Evolutionary conservation across 805 yeast genomes (phyloP).

Genomic region (Blastobotrys americana): DNA sequence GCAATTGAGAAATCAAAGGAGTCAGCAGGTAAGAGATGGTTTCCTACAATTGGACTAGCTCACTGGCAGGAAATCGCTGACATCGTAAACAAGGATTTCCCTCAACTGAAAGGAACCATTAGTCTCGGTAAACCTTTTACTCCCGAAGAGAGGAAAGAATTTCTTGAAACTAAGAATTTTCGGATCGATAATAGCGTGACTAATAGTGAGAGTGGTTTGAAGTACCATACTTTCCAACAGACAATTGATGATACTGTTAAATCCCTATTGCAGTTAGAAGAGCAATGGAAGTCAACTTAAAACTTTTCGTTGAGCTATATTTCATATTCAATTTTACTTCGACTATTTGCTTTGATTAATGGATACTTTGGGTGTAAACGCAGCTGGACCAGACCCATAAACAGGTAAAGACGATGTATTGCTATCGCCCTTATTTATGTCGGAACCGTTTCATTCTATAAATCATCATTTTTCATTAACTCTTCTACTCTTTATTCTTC

Average conservation of each 20-base stretch:
- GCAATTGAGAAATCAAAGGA: constrained; percentile 37
- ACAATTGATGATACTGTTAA: constrained; percentile 10
- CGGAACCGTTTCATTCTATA: too few relatives aligned
- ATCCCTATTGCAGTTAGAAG: constrained; percentile 10
- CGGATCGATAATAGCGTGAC: constrained; percentile 8
- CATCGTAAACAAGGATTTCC: constrained; percentile 13
- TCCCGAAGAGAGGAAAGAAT: constrained; percentile 1
- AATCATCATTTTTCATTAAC: too few relatives aligned
- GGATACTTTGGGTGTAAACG: too few relatives aligned
- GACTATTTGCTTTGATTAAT: too few relatives aligned
- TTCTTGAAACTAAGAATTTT: neutral
- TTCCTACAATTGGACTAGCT: constrained; percentile 21
- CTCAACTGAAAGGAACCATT: constrained; percentile 7
- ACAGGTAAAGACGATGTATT: too few relatives aligned
- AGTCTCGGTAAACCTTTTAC: neutral
- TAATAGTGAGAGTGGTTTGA: constrained; percentile 8
- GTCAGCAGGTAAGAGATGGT: constrained; percentile 24
- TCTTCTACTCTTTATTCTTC: too few relatives aligned
- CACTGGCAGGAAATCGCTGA: constrained; percentile 11
- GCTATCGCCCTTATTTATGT: too few relatives aligned
- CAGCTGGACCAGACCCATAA: too few relatives aligned
- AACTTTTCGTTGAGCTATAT: too few relatives aligned
- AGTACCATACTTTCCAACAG: constrained; percentile 10
- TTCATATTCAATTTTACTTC: too few relatives aligned
- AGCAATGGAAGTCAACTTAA: too few relatives aligned